These are phyloP conservation scores for Talinum fruticosum DNA, from an alignment of 148 eudicot species.

Conservation along the genomic window DNA sequence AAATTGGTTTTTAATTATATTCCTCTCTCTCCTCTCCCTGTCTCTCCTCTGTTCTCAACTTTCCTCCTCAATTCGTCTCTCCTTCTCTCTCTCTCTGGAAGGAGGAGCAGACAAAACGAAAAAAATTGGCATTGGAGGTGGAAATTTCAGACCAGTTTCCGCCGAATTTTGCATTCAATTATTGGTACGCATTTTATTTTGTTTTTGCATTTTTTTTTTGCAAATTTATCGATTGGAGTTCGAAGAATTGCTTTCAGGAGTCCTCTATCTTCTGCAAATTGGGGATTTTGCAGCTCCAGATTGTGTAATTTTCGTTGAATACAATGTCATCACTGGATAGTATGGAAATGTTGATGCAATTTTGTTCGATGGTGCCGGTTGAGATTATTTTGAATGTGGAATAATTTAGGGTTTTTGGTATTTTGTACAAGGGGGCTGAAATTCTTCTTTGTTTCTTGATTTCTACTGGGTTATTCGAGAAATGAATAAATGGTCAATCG, in stretches of 20 bases:
- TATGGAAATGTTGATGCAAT: slow-evolving; percentile 11
- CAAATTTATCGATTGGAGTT: not conserved
- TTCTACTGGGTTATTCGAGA: not conserved
- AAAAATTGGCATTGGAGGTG: not conserved
- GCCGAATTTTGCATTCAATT: not conserved
- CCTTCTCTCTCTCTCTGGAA: slow-evolving; percentile 17
- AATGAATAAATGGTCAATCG: not conserved
- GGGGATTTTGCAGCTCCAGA: slow-evolving; percentile 11
- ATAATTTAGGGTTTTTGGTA: slow-evolving; percentile 10
- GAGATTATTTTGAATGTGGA: not conserved
- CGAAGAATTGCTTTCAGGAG: not conserved
- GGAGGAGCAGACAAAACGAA: slow-evolving; percentile 14
- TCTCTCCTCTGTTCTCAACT: not conserved
- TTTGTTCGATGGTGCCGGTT: not conserved
- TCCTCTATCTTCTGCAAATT: not conserved
- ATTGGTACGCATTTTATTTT: slow-evolving; percentile 5
- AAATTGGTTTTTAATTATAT: not conserved
- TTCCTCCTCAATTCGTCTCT: not conserved
- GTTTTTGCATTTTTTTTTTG: not conserved
- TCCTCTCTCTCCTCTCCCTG: too few relatives aligned
- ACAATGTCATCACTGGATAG: not conserved
- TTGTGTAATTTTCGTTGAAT: slow-evolving; percentile 2
- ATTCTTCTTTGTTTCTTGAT: not conserved
- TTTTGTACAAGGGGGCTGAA: not conserved
- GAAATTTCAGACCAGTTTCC: not conserved